These are phyloP conservation scores for Didymella pomorum DNA, from an alignment of 2,329 filamentous ascomycete species.

Conservation along the genomic window DNA sequence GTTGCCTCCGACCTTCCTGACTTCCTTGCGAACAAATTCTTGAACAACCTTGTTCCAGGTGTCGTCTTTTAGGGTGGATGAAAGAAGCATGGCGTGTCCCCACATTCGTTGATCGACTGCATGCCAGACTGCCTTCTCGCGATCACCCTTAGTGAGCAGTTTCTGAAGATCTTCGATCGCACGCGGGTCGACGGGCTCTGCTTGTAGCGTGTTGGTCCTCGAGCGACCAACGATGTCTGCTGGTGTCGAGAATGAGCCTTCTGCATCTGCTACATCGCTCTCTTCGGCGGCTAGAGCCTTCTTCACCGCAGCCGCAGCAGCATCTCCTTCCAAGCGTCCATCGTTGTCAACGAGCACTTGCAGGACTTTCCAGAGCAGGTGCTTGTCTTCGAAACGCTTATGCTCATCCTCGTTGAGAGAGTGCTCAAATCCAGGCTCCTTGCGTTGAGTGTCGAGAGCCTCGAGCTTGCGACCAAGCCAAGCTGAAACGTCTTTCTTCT, in stretches of 20 bases:
- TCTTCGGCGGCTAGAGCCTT: slow-evolving; percentile 72
- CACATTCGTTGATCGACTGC: slow-evolving; percentile 93
- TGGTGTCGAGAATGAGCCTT: slow-evolving; percentile 41
- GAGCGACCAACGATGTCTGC: slow-evolving; percentile 50
- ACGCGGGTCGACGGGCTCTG: slow-evolving; percentile 74
- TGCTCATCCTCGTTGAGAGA: slow-evolving; percentile 64
- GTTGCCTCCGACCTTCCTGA: slow-evolving; percentile 79
- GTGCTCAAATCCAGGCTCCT: slow-evolving; percentile 58
- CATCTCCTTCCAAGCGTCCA: slow-evolving; percentile 76
- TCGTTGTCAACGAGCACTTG: slow-evolving; percentile 85
- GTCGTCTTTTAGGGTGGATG: slow-evolving; percentile 75
- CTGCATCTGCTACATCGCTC: slow-evolving; percentile 30
- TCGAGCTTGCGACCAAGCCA: slow-evolving; percentile 85
- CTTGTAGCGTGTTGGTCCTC: slow-evolving; percentile 46
- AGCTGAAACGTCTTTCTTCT: slow-evolving; percentile 89
- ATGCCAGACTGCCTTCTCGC: slow-evolving; percentile 91
- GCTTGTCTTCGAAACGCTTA: slow-evolving; percentile 79
- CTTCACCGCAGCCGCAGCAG: slow-evolving; percentile 77
- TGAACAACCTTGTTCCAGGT: slow-evolving; percentile 93
- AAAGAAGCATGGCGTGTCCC: slow-evolving; percentile 94
- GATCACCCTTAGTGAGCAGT: slow-evolving; percentile 78
- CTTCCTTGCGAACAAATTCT: slow-evolving; percentile 94
- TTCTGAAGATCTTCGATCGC: slow-evolving; percentile 76
- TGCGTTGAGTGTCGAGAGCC: slow-evolving; percentile 66
- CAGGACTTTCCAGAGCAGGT: slow-evolving; percentile 87